These are phyloP conservation scores for Neurospora sp. DNA, from an alignment of 495 filamentous ascomycete species.

Conservation along the genomic window DNA sequence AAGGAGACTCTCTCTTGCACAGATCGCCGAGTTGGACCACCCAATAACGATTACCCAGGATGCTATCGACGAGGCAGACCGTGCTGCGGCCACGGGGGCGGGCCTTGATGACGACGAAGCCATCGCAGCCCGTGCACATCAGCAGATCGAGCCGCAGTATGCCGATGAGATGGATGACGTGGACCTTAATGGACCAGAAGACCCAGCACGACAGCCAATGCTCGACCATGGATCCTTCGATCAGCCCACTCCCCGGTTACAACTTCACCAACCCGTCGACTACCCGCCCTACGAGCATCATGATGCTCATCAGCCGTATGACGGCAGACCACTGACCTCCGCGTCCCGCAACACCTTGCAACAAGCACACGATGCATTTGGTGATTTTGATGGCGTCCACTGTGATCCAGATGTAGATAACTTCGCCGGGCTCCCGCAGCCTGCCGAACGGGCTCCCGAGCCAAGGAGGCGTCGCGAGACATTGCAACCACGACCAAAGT, in stretches of 20 bases:
- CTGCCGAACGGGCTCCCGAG: constrained; percentile 6
- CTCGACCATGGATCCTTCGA: constrained; percentile 4
- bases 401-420: constrained; percentile 44
- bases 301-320: background rate
- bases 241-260: constrained; percentile 14
- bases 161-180: constrained; percentile 12
- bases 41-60: constrained; percentile 33
- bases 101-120: constrained; percentile 21
- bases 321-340: constrained; percentile 32
- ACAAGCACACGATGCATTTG: constrained; percentile 63
- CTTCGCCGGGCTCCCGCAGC: constrained; percentile 15
- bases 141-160: constrained; percentile 21
- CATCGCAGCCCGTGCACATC: constrained; percentile 21
- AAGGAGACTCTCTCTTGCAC: constrained; percentile 32
- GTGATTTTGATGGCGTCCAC: constrained; percentile 92
- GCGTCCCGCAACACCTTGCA: constrained; percentile 61
- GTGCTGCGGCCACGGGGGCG: constrained; percentile 7
- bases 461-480: constrained; percentile 1
- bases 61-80: constrained; percentile 37
- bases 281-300: constrained; percentile 11
- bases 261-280: constrained; percentile 17
- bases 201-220: constrained; percentile 7
- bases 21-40: constrained; percentile 35
- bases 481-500: constrained; percentile 34
- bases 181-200: background rate